Percentiles rank a stretch among this genome's conserved stretches.
These are phyloP conservation scores for Tilletia horrida DNA, from an alignment of 1,284 basidiomycete species.

Conservation along the genomic window DNA sequence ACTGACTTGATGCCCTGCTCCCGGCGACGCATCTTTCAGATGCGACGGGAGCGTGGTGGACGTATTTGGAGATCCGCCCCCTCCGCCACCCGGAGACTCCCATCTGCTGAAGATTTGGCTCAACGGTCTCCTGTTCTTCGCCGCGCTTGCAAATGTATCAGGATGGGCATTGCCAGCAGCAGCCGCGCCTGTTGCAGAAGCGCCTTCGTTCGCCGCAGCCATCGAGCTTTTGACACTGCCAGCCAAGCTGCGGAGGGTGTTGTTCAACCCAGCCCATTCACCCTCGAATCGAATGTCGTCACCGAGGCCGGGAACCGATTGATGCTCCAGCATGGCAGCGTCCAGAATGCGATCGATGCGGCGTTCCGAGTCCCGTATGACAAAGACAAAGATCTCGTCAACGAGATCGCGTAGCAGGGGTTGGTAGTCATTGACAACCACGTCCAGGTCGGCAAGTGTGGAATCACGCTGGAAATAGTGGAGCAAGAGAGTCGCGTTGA, in stretches of 20 bases:
- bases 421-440: constrained; percentile 32
- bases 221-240: constrained; percentile 42
- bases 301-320: constrained; percentile 67
- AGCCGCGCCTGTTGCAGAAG: neutral
- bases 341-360: constrained; percentile 84
- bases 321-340: constrained; percentile 75
- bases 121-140: constrained; percentile 26
- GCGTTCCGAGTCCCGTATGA: constrained; percentile 86
- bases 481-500: constrained; percentile 82
- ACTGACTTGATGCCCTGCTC: too few relatives aligned
- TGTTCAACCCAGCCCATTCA: constrained; percentile 65
- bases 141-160: neutral
- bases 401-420: constrained; percentile 61
- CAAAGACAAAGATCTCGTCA: constrained; percentile 88
- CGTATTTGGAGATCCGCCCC: neutral
- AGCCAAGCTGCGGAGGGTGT: constrained; percentile 41
- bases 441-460: constrained; percentile 27
- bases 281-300: constrained; percentile 87
- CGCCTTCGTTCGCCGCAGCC: neutral
- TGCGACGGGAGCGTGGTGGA: neutral
- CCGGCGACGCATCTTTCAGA: too few relatives aligned
- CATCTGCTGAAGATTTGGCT: constrained; percentile 34
- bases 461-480: constrained; percentile 71
- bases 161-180: neutral
- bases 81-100: neutral